Evolutionary conservation across 371 early-diverging fungal species (phyloP).

Genomic region (Rhizopus sp.): DNA sequence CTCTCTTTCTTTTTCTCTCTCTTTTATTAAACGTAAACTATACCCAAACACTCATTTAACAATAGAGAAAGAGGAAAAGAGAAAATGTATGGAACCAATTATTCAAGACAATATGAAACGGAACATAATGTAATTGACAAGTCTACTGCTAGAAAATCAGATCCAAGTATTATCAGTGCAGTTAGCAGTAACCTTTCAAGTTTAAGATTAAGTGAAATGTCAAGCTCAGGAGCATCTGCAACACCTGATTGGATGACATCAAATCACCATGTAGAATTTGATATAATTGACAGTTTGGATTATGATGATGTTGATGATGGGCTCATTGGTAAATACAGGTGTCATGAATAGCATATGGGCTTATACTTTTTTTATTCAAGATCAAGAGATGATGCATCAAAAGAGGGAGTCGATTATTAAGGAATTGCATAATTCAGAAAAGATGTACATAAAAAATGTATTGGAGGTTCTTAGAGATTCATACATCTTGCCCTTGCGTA

Average conservation of each 20-base stretch:
- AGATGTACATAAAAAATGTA: slow-evolving; percentile 28
- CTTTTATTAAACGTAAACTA: slow-evolving; percentile 85
- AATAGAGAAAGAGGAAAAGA: too few relatives aligned
- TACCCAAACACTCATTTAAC: slow-evolving; percentile 68
- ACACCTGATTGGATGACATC: background rate
- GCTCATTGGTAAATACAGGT: slow-evolving; percentile 30
- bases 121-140: too few relatives aligned
- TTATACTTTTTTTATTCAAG: slow-evolving; percentile 14
- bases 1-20: slow-evolving; percentile 53
- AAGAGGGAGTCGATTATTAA: slow-evolving; percentile 39
- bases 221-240: background rate
- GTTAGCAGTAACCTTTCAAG: slow-evolving; percentile 1
- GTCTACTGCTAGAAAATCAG: background rate
- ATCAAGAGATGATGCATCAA: slow-evolving; percentile 42
- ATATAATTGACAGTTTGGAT: slow-evolving; percentile 43
- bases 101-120: too few relatives aligned
- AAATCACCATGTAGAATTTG: slow-evolving; percentile 24
- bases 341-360: background rate
- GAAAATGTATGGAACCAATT: too few relatives aligned
- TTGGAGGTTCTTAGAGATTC: slow-evolving; percentile 20
- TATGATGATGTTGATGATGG: slow-evolving; percentile 49
- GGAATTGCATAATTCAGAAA: slow-evolving; percentile 37
- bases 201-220: background rate
- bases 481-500: slow-evolving; percentile 37
- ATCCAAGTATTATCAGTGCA: slow-evolving; percentile 3